phyloP scores from a whole-genome alignment of 2,329 filamentous ascomycete genomes.

The Penicillium sp. region DNA sequence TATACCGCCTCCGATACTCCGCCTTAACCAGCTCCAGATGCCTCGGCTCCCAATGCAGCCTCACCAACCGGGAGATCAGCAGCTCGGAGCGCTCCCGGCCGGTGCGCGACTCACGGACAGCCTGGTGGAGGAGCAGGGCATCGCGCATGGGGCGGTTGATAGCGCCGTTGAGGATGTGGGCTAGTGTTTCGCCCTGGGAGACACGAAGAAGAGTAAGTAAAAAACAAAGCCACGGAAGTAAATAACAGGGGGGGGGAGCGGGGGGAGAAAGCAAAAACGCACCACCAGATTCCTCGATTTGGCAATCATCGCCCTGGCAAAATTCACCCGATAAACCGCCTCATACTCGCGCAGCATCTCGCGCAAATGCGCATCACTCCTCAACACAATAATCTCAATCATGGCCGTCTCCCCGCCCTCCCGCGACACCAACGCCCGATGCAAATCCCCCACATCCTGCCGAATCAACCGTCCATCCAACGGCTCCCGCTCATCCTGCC shows the following conservation, averaged over 20 bases:
- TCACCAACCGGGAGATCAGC: constrained; percentile 81
- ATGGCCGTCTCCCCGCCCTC: constrained; percentile 86
- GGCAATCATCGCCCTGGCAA: constrained; percentile 81
- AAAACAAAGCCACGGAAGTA: neutral
- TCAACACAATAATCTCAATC: constrained; percentile 77
- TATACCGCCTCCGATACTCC: constrained; percentile 79
- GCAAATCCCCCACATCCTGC: constrained; percentile 72
- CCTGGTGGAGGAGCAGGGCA: constrained; percentile 86
- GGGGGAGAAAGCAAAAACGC: constrained; percentile 47
- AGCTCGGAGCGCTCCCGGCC: constrained; percentile 78
- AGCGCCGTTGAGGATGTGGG: constrained; percentile 92
- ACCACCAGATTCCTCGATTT: constrained; percentile 93
- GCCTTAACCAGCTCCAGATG: constrained; percentile 79
- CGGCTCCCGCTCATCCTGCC: constrained; percentile 79
- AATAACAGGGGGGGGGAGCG: too few relatives aligned
- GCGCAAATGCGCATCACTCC: constrained; percentile 78
- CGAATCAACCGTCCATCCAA: constrained; percentile 64
- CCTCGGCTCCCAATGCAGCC: constrained; percentile 86
- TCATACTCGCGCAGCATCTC: constrained; percentile 81
- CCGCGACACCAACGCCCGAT: constrained; percentile 67
- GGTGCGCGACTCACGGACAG: constrained; percentile 72
- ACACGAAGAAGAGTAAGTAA: neutral
- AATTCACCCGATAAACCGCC: constrained; percentile 71
- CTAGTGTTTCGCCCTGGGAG: constrained; percentile 81
- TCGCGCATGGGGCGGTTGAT: constrained; percentile 96